Conservation (phyloP, 31 red algal genomes). For the Porphyra umbilicalis region DNA sequence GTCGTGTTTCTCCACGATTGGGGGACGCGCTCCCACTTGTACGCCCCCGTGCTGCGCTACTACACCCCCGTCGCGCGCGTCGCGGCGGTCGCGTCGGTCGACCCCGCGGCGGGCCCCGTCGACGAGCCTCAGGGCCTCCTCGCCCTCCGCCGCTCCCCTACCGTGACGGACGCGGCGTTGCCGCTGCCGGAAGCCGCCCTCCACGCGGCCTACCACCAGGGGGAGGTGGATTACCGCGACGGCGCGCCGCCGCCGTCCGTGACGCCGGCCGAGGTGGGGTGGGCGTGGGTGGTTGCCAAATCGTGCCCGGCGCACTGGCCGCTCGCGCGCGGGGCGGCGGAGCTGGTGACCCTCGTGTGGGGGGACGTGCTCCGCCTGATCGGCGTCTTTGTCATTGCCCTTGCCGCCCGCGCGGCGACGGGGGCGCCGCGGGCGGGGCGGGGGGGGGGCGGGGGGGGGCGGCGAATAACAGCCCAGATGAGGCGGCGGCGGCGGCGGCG, state of each 20-base stretch:
- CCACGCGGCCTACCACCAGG: conserved; percentile 11
- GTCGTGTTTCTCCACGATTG: conserved; percentile 63
- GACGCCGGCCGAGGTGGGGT: neutral
- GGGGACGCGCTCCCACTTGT: conserved; percentile 21
- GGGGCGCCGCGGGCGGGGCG: neutral
- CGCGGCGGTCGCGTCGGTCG: conserved; percentile 18
- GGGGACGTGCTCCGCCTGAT: conserved; percentile 30
- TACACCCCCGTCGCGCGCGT: conserved; percentile 58
- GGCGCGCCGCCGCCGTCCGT: conserved; percentile 5
- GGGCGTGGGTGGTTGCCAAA: neutral
- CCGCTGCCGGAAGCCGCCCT: conserved; percentile 7
- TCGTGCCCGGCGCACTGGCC: conserved; percentile 19
- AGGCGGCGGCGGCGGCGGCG: neutral
- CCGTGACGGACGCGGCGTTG: conserved; percentile 3
- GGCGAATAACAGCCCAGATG: no score
- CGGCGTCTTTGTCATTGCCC: conserved; percentile 6
- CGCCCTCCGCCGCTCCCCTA: conserved; percentile 14
- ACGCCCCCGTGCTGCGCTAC: conserved; percentile 27
- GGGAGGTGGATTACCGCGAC: conserved; percentile 22
- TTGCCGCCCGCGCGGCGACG: conserved; percentile 1
- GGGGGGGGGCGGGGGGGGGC: neutral
- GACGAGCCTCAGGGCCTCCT: conserved; percentile 65
- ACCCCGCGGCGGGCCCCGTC: conserved; percentile 30
- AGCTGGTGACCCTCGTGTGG: conserved; percentile 25
- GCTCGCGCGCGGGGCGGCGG: conserved; percentile 12